Conservation (phyloP, 2,329 filamentous ascomycete species). For the Lachnellula hyalina region DNA sequence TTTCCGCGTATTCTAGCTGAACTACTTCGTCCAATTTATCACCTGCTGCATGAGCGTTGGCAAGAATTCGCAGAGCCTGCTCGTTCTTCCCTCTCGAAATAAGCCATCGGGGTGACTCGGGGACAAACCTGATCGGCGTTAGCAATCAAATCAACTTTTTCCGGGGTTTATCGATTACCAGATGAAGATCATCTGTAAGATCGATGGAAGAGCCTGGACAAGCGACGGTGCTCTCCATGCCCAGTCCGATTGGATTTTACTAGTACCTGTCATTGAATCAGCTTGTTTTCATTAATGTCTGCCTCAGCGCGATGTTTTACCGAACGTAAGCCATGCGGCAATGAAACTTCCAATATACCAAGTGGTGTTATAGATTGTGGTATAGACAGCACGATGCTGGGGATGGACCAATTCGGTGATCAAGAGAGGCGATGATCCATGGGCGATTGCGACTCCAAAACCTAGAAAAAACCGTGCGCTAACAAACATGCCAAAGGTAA, state of each 20-base stretch:
- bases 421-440: conserved; percentile 28
- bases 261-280: conserved; percentile 29
- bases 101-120: conserved; percentile 37
- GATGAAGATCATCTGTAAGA: conserved; percentile 24
- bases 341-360: conserved; percentile 41
- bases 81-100: conserved; percentile 42
- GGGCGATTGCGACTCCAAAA: conserved; percentile 27
- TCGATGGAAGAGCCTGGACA: conserved; percentile 28
- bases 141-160: conserved; percentile 10
- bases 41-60: conserved; percentile 40
- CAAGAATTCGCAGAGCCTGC: conserved; percentile 44
- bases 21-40: conserved; percentile 36
- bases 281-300: neutral
- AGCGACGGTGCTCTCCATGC: conserved; percentile 33
- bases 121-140: conserved; percentile 28
- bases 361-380: conserved; percentile 39
- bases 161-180: conserved; percentile 12
- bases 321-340: conserved; percentile 41
- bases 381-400: conserved; percentile 40
- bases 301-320: conserved; percentile 26
- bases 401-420: conserved; percentile 42
- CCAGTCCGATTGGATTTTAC: conserved; percentile 31
- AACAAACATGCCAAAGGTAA: conserved; percentile 39
- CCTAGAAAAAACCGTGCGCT: conserved; percentile 33
- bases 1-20: conserved; percentile 38